phyloP scores from a whole-genome alignment of 768 basidiomycete genomes.

The Phanerochaete sordida region DNA sequence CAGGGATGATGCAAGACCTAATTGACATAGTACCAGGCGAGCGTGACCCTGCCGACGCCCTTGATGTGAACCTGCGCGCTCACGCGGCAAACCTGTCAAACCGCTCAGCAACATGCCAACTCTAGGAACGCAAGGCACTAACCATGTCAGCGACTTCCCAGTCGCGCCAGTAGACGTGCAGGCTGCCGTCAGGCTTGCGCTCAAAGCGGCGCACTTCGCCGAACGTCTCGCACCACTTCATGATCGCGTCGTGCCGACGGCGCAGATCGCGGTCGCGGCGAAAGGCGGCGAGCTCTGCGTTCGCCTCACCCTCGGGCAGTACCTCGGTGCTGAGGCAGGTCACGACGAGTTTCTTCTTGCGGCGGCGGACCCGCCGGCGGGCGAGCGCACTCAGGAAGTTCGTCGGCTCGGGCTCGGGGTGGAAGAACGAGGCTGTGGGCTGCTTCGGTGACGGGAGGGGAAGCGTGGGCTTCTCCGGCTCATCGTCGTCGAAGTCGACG shows the following conservation, averaged over 20 bases:
- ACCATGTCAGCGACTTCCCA: conserved; percentile 25
- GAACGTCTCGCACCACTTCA: conserved; percentile 25
- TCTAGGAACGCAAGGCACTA: neutral
- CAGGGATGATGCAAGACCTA: neutral
- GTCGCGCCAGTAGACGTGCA: conserved; percentile 27
- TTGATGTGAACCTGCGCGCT: conserved; percentile 25
- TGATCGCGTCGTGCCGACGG: conserved; percentile 17
- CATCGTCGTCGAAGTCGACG: neutral
- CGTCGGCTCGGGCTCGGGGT: conserved; percentile 11
- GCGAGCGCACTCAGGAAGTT: conserved; percentile 20
- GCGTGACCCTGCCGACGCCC: conserved; percentile 24
- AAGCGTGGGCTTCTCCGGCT: conserved; percentile 21
- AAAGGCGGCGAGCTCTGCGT: neutral
- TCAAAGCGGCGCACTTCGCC: conserved; percentile 22
- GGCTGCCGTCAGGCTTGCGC: conserved; percentile 20
- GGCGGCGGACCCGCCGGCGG: conserved; percentile 12
- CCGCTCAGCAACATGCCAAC: neutral
- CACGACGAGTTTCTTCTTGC: conserved; percentile 25
- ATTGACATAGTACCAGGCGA: conserved; percentile 26
- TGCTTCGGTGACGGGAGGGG: conserved; percentile 22
- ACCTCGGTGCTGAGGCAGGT: conserved; percentile 5
- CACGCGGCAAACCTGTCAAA: conserved; percentile 23
- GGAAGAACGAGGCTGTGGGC: conserved; percentile 23
- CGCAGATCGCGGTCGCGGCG: conserved; percentile 11
- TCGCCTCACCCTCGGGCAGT: neutral